Base-by-base conservation (phyloP, 345 rosid genomes). In the Ceriops tagal region DNA sequence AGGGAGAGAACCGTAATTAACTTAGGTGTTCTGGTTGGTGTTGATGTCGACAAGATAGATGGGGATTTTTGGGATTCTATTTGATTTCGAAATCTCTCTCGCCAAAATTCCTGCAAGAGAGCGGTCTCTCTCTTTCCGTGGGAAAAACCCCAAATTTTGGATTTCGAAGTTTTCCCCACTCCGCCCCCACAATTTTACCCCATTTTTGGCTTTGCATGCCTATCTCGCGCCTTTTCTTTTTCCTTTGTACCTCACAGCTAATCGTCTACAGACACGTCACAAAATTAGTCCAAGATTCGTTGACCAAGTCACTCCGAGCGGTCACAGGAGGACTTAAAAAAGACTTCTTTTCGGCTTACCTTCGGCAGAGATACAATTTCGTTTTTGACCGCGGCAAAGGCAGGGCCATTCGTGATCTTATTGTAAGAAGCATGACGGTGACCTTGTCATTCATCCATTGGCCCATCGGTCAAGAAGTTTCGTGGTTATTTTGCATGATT, bases 61-160 rank as follows among this genome's bases (percentile, higher is more conserved):
- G 47, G 35, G 10, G 37, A 30, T 51, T 62, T 51, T 35, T 22
- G 69, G 51, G 57, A 37, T 65, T 56, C 47, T 22, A 15, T 57
- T 71, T 32, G 26, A 30, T 15, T 59, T 57, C 55, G 56, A 56
- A 74, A 65, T 53, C 11, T 30, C 11, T 4, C 7, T 49, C 20
- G 22, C 65, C 68, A 10, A 58, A 57, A 22, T 53, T 64, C 64
- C 7, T 7, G 37, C 49, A 66, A 60, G 6, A 61, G 28, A 67
- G 77, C 78, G 77, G 76, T 58, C 67, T 18, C 16, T 26, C 26
- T 24, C 1, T 24, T 80, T 70, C 71, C 20, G 80, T 83, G 73
- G 86, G 84, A 84, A 83, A 24, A 77, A 75, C 0, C 22, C 56
- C 1, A 51, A 2, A 34, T 74, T 79, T 30, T 24, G 46, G 55